Percentiles rank a stretch among this genome's conserved stretches.
phyloP scores from a whole-genome alignment of 1,284 basidiomycete genomes.

The Waitea zeae region DNA sequence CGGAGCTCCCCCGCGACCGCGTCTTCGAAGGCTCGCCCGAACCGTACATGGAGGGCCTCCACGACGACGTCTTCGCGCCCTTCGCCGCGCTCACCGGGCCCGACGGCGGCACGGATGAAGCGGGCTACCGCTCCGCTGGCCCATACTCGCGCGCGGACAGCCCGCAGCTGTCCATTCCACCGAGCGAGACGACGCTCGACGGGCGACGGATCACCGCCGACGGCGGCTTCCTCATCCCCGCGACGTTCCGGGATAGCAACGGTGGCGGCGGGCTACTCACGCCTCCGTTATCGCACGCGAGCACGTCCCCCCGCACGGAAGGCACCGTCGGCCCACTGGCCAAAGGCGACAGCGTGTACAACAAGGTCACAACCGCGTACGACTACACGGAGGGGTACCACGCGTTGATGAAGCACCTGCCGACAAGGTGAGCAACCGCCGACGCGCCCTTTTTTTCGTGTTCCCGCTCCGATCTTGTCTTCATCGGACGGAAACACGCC shows the following conservation, averaged over 20 bases:
- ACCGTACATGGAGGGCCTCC: background rate
- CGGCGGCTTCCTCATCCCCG: background rate
- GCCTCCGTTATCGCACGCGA: background rate
- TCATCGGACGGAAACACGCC: too few relatives aligned
- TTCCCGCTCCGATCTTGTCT: slow-evolving; percentile 5
- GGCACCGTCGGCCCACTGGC: background rate
- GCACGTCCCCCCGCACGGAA: background rate
- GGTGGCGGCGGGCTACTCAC: background rate
- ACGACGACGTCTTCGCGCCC: background rate
- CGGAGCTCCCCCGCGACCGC: background rate
- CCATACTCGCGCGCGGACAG: background rate
- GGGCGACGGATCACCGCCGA: background rate
- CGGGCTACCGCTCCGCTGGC: background rate
- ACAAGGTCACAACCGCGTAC: slow-evolving; percentile 64
- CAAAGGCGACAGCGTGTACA: slow-evolving; percentile 30
- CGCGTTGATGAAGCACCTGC: slow-evolving; percentile 84
- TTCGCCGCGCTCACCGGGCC: background rate
- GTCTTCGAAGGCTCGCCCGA: background rate
- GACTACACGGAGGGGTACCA: slow-evolving; percentile 93
- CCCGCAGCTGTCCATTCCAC: background rate
- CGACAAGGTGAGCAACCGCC: slow-evolving; percentile 67
- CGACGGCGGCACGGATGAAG: background rate
- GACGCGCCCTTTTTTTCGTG: too few relatives aligned
- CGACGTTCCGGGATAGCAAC: slow-evolving; percentile 6
- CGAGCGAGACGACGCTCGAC: background rate